Conservation (phyloP, 345 rosid species). For the Hibiscus mutabilis region DNA sequence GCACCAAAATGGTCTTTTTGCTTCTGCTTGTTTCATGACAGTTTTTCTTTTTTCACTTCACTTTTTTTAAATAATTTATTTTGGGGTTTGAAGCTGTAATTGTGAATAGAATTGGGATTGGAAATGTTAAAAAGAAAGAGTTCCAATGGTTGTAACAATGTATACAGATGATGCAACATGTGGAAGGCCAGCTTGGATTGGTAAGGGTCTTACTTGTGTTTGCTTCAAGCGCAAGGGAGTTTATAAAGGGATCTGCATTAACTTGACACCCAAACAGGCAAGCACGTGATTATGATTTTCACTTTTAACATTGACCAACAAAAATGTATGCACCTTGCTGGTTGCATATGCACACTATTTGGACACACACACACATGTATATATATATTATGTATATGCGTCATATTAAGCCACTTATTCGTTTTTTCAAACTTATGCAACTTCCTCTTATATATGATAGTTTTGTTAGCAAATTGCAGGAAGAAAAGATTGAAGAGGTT, state of each 20-base stretch:
- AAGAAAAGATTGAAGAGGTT: constrained; percentile 70
- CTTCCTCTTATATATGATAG: background rate
- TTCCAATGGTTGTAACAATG: constrained; percentile 1
- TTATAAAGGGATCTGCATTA: constrained; percentile 57
- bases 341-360: too few relatives aligned
- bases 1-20: background rate
- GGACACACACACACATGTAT: too few relatives aligned
- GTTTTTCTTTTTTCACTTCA: background rate
- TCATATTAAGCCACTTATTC: background rate
- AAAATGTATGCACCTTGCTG: too few relatives aligned
- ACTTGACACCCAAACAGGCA: constrained; percentile 84
- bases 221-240: constrained; percentile 80
- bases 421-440: background rate
- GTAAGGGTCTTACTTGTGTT: constrained; percentile 83
- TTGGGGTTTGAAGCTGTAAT: background rate
- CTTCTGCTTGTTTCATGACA: constrained; percentile 2
- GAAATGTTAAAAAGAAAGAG: background rate
- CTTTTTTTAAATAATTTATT: background rate
- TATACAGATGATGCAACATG: constrained; percentile 39
- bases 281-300: constrained; percentile 12
- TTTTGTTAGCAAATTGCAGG: constrained; percentile 32
- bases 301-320: background rate
- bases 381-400: too few relatives aligned
- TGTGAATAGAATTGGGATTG: background rate
- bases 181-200: constrained; percentile 62